Evolutionary conservation across 257 asterid species (phyloP).

Genomic region (Nicotiana attenuata): DNA sequence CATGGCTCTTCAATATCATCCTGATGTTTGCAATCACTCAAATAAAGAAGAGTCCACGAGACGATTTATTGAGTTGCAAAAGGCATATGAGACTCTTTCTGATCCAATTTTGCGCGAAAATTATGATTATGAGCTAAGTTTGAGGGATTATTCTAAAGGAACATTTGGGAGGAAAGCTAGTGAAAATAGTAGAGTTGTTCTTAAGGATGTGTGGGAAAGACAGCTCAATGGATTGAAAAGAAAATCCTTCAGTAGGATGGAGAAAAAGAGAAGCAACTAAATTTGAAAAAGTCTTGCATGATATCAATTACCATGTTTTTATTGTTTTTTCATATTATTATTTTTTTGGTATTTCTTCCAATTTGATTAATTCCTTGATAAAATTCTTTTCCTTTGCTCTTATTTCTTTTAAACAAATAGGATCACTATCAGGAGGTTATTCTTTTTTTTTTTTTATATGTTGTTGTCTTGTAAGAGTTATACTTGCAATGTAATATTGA

Average conservation of each 20-base stretch:
- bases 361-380: not conserved
- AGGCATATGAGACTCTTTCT: slow-evolving; percentile 41
- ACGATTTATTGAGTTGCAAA: slow-evolving; percentile 32
- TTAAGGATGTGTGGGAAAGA: slow-evolving; percentile 43
- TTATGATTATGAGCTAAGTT: slow-evolving; percentile 30
- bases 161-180: not conserved
- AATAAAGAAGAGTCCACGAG: slow-evolving; percentile 29
- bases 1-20: slow-evolving; percentile 45
- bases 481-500: not conserved
- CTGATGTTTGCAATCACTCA: slow-evolving; percentile 28
- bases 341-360: not conserved
- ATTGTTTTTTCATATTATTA: not conserved
- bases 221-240: slow-evolving; percentile 34
- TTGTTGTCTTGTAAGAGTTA: not conserved
- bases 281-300: not conserved
- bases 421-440: not conserved
- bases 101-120: slow-evolving; percentile 27
- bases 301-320: not conserved
- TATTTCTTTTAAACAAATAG: not conserved
- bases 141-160: not conserved
- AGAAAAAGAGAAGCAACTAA: slow-evolving; percentile 8
- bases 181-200: not conserved
- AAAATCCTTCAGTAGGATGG: slow-evolving; percentile 24
- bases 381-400: not conserved
- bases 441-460: not conserved